phyloP scores from a whole-genome alignment of 495 filamentous ascomycete genomes.

The Penicillium bovifimosum region DNA sequence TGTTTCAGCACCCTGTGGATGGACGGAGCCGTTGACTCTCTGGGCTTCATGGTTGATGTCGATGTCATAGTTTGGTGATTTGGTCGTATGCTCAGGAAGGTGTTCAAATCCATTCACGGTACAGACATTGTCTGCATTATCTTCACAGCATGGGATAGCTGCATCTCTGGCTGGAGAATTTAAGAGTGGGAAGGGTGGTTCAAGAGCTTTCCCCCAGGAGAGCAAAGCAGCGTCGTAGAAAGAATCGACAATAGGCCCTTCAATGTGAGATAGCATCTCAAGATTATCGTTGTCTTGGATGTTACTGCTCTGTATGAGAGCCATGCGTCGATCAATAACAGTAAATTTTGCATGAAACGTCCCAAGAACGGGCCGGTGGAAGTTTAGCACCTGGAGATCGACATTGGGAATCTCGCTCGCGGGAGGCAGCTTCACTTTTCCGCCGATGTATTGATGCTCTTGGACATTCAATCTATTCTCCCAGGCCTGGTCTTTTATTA shows the following conservation, averaged over 20 bases:
- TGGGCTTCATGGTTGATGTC: constrained; percentile 53
- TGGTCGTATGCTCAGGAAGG: constrained; percentile 51
- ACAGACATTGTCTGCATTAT: neutral
- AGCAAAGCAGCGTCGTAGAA: constrained; percentile 68
- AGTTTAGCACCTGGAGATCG: constrained; percentile 69
- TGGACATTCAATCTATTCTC: constrained; percentile 58
- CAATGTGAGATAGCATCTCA: constrained; percentile 74
- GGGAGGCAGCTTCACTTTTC: constrained; percentile 52
- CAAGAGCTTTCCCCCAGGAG: constrained; percentile 60
- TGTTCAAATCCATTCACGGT: constrained; percentile 21
- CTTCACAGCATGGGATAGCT: constrained; percentile 22
- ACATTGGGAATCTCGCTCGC: constrained; percentile 62
- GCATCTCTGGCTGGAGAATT: constrained; percentile 43
- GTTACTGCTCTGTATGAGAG: constrained; percentile 67
- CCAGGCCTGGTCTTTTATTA: constrained; percentile 30
- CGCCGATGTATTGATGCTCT: constrained; percentile 50
- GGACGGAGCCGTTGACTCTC: constrained; percentile 51
- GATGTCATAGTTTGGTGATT: constrained; percentile 58
- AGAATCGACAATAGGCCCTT: constrained; percentile 70
- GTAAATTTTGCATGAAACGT: constrained; percentile 77
- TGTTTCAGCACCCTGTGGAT: constrained; percentile 45
- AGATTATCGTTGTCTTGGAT: constrained; percentile 74
- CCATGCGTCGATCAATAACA: constrained; percentile 65
- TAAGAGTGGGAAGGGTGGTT: constrained; percentile 56
- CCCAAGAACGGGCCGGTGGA: constrained; percentile 64